phyloP scores from a whole-genome alignment of 495 filamentous ascomycete species.

The Aspergillus panamensis region DNA sequence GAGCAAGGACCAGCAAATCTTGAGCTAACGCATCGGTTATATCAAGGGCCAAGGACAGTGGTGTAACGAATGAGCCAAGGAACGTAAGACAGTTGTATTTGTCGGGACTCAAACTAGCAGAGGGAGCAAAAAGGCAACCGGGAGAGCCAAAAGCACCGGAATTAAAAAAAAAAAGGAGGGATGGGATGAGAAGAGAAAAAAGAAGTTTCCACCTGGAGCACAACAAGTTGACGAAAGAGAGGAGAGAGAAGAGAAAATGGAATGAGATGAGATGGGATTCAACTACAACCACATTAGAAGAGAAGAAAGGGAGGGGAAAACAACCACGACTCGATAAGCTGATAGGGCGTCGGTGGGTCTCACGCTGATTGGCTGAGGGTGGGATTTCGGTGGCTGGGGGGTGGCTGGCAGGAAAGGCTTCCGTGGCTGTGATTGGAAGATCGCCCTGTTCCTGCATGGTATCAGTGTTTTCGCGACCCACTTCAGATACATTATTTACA shows the following conservation, averaged over 20 bases:
- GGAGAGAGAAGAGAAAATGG: conserved; percentile 1
- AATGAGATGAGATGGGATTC: not conserved
- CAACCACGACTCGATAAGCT: conserved; percentile 4
- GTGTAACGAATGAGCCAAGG: not conserved
- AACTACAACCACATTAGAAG: not conserved
- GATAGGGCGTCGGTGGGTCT: not conserved
- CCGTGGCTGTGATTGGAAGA: conserved; percentile 4
- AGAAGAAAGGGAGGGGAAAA: conserved; percentile 2
- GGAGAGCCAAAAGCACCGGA: too few relatives aligned
- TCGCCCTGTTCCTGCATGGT: conserved; percentile 14
- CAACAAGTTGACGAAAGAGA: not conserved
- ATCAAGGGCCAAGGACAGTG: not conserved
- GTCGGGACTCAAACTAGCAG: not conserved
- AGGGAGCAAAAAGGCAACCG: too few relatives aligned
- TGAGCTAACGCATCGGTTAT: not conserved
- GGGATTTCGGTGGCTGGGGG: conserved; percentile 16
- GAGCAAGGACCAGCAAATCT: not conserved
- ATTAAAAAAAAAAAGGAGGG: not conserved
- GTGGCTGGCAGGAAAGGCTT: conserved; percentile 10
- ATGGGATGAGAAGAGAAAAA: not conserved
- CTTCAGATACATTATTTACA: not conserved
- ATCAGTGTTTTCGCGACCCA: not conserved
- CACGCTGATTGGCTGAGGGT: conserved; percentile 10
- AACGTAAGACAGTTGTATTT: not conserved
- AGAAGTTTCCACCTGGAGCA: not conserved